Evolutionary conservation across 2,329 filamentous ascomycete species (phyloP), one percentile per base, ranked within the genome.

Genomic region (Fusarium hostae): DNA sequence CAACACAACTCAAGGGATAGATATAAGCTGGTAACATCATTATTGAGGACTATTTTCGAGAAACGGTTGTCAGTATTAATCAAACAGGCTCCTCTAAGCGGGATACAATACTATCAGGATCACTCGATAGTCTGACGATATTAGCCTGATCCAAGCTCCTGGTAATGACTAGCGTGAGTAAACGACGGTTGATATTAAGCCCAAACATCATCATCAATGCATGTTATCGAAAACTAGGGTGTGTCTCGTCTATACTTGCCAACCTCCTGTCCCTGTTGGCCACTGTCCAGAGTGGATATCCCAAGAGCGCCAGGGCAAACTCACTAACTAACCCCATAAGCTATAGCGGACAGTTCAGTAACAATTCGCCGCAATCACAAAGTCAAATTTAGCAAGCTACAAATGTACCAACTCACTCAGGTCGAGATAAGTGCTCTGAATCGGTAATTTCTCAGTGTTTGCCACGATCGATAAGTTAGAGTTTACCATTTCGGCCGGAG

Each of bases 161-260:
- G 22, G 32, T 32, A 52, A 12, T 52, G 32, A 52, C 32, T 52
- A 52, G 18, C 22, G 26, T 30, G 11, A 16, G 16, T 20, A 28
- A 60, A 45, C 26, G 20, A 54, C 32, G 24, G 12, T 28, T 11
- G 12, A 43, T 39, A 39, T 9, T 9, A 9, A 50, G 32, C 15
- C 37, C 32, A 35, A 26, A n/a, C 6, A 62, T 37, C 26, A n/a
- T 40, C 26, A 20, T 24, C 18, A 47, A 47, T 30, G 22, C 59
- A 26, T 22, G 18, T 20, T 26, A 43, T 58, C 20, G n/a, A 34
- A 28, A 62, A 7, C 43, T 43, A 43, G 32, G 28, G 50, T 9
- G 32, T 47, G 47, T 11, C 43, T 56, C 65, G 63, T 68, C 34
- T 68, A 63, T 43, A 44, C 48, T 63, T 68, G 63, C 65, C 45